phyloP scores from a whole-genome alignment of 352 stramenopile species.

The Peronosclerospora sorghi region DNA sequence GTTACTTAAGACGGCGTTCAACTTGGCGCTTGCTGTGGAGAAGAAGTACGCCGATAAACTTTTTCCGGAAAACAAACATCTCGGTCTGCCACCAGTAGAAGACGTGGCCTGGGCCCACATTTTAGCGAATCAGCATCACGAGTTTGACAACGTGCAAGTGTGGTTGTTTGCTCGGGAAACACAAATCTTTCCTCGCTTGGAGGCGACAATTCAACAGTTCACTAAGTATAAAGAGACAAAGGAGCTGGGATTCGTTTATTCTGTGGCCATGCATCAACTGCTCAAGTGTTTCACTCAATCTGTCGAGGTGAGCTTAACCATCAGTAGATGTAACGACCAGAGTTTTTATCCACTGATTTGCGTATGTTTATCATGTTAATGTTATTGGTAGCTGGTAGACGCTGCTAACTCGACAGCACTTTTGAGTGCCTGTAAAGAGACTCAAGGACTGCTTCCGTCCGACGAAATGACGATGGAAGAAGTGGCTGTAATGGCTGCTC shows the following conservation, averaged over 20 bases:
- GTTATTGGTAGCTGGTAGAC: conserved; percentile 32
- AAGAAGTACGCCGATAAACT: conserved; percentile 72
- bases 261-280: conserved; percentile 60
- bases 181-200: conserved; percentile 63
- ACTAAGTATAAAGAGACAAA: conserved; percentile 50
- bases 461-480: conserved; percentile 31
- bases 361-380: neutral
- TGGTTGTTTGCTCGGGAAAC: conserved; percentile 76
- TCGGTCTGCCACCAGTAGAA: conserved; percentile 33
- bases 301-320: conserved; percentile 43
- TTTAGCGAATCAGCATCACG: conserved; percentile 63
- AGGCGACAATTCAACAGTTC: conserved; percentile 47
- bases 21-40: conserved; percentile 69
- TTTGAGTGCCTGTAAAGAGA: conserved; percentile 21
- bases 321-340: neutral
- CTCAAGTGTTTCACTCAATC: conserved; percentile 76
- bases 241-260: conserved; percentile 72
- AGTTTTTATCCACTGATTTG: neutral
- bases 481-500: conserved; percentile 35
- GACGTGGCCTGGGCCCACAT: conserved; percentile 77
- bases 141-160: conserved; percentile 81
- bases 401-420: conserved; percentile 34
- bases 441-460: conserved; percentile 17
- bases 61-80: conserved; percentile 25
- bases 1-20: conserved; percentile 73